Evolutionary conservation across 2,329 filamentous ascomycete genomes (phyloP), one percentile per base, ranked within the genome.

Genomic region (Teratosphaeria nubilosa): DNA sequence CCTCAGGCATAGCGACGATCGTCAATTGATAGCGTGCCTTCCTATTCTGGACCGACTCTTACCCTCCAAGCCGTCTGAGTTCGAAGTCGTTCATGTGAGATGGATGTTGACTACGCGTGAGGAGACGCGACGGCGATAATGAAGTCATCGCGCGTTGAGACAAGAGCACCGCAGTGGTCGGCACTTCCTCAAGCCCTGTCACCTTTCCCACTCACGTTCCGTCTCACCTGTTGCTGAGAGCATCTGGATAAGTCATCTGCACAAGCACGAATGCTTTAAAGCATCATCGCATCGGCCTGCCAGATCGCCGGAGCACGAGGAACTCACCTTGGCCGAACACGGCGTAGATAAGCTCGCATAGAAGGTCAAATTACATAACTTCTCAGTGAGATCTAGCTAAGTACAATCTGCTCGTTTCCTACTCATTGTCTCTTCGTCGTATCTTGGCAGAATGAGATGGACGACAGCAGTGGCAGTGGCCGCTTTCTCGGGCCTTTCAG

Each of bases 1-100:
- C 60, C 37, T 61, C 60, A 37, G 60, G 60, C 60, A 61, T 61
- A 1, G 7, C 41, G 41, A 16, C 16, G 41, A 48, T 5, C 20
- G 41, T 20, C 5, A 20, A 22, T 48, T 5, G 1, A 41, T 14
- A n/a, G 34, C 34, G 34, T 41, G 34, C 34, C 34, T 41, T 41
- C 34, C 34, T 41, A 41, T 16, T 41, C 13, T n/a, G 34, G 27
- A 30, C 27, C 27, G 5, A 30, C 14, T 41, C 6, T 13, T 37
- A 41, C 14, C 2, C 34, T n/a, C 13, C 13, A 41, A 16, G 13
- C 13, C 14, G 34, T n/a, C 16, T 16, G 34, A 41, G 4, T 5
- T 13, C 14, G 34, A 5, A 41, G 34, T 14, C 34, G n/a, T 30
- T 30, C 7, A 30, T 4, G 27, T 30, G 27, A 30, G 3, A 30